Percentiles rank a stretch among this genome's conserved stretches.
Evolutionary conservation across 176 grass and related monocot species (phyloP).

Genomic region (Carex pumila): DNA sequence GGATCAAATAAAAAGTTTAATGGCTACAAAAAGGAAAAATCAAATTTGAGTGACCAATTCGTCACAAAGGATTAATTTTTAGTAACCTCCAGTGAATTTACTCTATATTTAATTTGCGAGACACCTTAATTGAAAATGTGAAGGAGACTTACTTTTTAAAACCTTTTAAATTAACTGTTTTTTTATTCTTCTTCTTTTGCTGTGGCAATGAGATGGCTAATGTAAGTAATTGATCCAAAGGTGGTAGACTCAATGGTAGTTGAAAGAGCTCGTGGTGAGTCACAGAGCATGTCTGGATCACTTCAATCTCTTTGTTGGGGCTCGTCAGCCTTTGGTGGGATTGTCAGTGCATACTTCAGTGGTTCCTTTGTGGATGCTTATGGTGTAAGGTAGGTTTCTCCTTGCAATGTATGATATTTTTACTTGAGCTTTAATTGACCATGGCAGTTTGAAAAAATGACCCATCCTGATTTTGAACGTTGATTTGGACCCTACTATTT

Average conservation of each 20-base stretch:
- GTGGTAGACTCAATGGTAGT: conserved; percentile 99
- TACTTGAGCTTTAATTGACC: background rate
- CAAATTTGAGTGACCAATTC: too few relatives aligned
- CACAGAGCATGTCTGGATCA: conserved; percentile 86
- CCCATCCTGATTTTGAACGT: background rate
- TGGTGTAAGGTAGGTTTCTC: conserved; percentile 68
- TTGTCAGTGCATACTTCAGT: conserved; percentile 94
- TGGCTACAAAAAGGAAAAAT: too few relatives aligned
- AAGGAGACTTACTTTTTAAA: background rate
- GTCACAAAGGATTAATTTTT: too few relatives aligned
- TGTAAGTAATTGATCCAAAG: conserved; percentile 32
- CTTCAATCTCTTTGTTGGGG: conserved; percentile 97
- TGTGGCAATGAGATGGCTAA: background rate
- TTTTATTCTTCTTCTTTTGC: background rate
- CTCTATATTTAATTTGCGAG: too few relatives aligned
- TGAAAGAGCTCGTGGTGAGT: conserved; percentile 94
- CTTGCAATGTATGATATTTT: background rate
- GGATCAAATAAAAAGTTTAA: too few relatives aligned
- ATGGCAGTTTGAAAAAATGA: background rate
- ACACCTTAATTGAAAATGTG: background rate
- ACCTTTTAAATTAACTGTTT: background rate
- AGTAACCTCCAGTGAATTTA: too few relatives aligned
- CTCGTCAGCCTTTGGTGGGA: conserved; percentile 83
- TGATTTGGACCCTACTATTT: background rate
- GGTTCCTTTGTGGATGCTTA: conserved; percentile 83